Evolutionary conservation across 108 stramenopile genomes (phyloP), one percentile per base, ranked within the genome.

Genomic region (Epithemia pelagica): DNA sequence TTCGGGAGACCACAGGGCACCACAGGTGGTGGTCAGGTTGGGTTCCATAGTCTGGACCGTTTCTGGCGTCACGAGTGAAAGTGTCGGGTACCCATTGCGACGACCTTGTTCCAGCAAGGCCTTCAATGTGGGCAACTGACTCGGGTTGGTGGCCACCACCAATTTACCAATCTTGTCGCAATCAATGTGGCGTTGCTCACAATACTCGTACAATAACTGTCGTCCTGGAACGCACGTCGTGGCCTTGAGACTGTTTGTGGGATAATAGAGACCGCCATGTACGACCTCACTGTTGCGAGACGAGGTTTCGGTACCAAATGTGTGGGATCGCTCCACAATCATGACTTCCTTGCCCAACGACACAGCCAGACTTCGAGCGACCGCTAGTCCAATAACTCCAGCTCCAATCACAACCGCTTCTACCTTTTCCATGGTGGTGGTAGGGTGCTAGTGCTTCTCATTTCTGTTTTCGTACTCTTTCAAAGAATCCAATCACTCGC

Each of bases 281-380:
- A 94, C 89, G n/a, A 94, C 92, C 68, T 94, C 83, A 0, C 84
- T 86, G 62, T 94, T 94, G 20, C 92, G 80, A 26, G 87, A 85
- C 18, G 86, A 88, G 15, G 84, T 89, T 75, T 84, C 83, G 29
- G 64, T 8, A 10, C 82, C 84, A 52, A 90, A 82, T 28, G 75
- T 25, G 15, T 61, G 24, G 21, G 72, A 75, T 67, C 77, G 73
- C 55, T 94, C 92, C 8, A 94, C 51, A n/a, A 94, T 37, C 8
- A 94, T 30, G 2, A 90, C 82, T 71, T 94, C 92, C 51, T 80
- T 82, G 26, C 82, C 83, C 7, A 60, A 29, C 21, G 53, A 52
- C 51, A 66, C 58, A 33, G 89, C 76, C 55, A 94, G 69, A 10
- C 79, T 68, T 62, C 89, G 61, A 7, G 89, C 86, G 24, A 82